Base-by-base conservation (phyloP, 345 rosid genomes). In the Erucastrum elatum region DNA sequence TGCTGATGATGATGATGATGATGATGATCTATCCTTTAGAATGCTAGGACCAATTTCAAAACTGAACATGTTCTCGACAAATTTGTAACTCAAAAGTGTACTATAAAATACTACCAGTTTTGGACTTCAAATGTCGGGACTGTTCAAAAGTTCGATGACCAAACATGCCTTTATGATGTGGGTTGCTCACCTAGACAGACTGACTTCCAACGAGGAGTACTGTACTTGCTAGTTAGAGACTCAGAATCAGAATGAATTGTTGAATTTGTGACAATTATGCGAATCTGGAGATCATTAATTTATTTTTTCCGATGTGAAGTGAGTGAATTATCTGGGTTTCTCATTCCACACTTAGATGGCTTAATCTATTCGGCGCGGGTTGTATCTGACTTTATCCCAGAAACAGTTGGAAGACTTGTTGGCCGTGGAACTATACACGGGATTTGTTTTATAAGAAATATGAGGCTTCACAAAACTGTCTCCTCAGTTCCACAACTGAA, bases 1-100 rank as follows among this genome's bases (percentile, higher is more conserved):
- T 58, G 41, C 39, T 58, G 41, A 56, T 71, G 44, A 77, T 49
- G 75, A 62, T 33, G 41, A 62, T 33, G 41, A 62, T 30, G 41
- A 15, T 55, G 41, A 63, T 4, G 13, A 46, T 46, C 13, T 46
- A 46, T 46, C 55, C 13, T 46, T 46, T 46, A 46, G 13, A 46
- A 46, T 46, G 55, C 5, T 46, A 41, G 16, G 55, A 46, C 55
- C 55, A 46, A 46, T 46, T 46, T 46, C 15, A 46, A 46, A 46
- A 46, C 55, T 5, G 16, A 13, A 46, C 55, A 46, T 46, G 55
- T 46, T 46, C 51, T 44, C 51, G 51, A 44, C 51, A 44, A 11
- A n/a, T 44, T 44, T 44, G 51, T 44, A 11, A 44, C 51, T 46
- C 55, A 46, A 46, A 46, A 46, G 13, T 46, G 1, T 46, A 46